These are phyloP conservation scores for Stagonosporopsis chrysanthemi DNA, from an alignment of 2,329 filamentous ascomycete genomes.

Conservation along the genomic window DNA sequence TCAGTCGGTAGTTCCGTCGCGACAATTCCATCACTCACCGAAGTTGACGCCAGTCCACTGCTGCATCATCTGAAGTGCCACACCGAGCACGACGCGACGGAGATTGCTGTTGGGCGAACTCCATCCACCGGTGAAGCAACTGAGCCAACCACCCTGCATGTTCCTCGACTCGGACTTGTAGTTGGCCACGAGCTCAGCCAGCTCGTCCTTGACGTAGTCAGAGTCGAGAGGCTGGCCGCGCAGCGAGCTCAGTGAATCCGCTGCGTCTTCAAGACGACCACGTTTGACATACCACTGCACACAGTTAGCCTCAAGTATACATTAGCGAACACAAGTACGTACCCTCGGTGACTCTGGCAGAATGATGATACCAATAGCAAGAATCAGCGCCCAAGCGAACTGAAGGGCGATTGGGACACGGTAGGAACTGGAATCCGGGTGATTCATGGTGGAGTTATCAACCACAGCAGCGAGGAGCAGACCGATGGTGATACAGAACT, in stretches of 20 bases:
- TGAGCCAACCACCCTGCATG: constrained; percentile 70
- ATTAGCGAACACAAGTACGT: neutral
- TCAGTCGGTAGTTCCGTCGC: neutral
- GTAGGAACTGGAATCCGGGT: constrained; percentile 68
- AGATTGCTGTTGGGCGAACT: constrained; percentile 59
- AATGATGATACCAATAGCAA: constrained; percentile 73
- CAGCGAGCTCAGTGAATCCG: constrained; percentile 68
- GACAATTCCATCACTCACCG: constrained; percentile 48
- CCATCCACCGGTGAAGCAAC: constrained; percentile 66
- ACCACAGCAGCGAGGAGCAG: constrained; percentile 77
- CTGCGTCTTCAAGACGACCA: constrained; percentile 71
- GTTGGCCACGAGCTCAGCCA: constrained; percentile 88
- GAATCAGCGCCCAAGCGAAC: constrained; percentile 80
- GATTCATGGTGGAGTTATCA: constrained; percentile 73
- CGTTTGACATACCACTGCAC: constrained; percentile 81
- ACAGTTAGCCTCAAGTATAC: neutral
- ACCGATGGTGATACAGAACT: constrained; percentile 84
- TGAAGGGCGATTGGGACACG: constrained; percentile 83
- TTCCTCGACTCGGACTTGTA: constrained; percentile 74
- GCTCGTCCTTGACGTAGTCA: constrained; percentile 77
- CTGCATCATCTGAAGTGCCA: constrained; percentile 60
- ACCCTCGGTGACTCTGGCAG: constrained; percentile 67
- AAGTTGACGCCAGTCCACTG: constrained; percentile 85
- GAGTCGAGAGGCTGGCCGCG: constrained; percentile 78
- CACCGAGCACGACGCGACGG: constrained; percentile 57